These are phyloP conservation scores for Datisca glomerata DNA, from an alignment of 306 rosid genomes.

Conservation along the genomic window DNA sequence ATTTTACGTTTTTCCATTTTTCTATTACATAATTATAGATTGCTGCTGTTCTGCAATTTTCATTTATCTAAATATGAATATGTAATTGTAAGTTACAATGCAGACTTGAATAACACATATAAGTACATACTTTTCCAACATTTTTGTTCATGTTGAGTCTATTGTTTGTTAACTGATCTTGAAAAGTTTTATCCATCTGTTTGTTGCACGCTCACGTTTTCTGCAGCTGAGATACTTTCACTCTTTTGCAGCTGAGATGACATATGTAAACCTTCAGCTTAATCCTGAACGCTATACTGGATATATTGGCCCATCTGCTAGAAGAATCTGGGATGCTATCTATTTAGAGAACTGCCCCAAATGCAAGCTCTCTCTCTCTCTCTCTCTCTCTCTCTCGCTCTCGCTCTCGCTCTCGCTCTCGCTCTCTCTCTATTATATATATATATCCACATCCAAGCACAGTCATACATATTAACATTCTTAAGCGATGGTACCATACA, in stretches of 20 bases:
- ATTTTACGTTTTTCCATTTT: too few relatives aligned
- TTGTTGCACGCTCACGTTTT: not conserved
- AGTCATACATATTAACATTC: too few relatives aligned
- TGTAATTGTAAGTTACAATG: not conserved
- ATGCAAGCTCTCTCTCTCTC: conserved; percentile 36
- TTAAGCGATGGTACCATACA: too few relatives aligned
- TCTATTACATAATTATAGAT: too few relatives aligned
- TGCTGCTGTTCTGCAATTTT: too few relatives aligned
- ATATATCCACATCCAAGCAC: too few relatives aligned
- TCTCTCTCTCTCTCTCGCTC: too few relatives aligned
- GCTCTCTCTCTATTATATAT: not conserved
- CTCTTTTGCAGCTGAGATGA: conserved; percentile 70
- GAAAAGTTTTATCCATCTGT: not conserved
- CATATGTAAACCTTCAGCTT: conserved; percentile 83
- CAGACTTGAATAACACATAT: not conserved
- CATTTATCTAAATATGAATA: not conserved
- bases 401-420: too few relatives aligned
- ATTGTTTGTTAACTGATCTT: not conserved
- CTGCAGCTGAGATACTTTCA: not conserved
- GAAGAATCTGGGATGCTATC: conserved; percentile 90
- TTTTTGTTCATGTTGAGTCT: not conserved
- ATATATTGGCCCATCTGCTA: conserved; percentile 82
- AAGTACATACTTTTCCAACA: not conserved
- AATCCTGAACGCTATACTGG: conserved; percentile 97
- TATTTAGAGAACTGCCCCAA: conserved; percentile 96